Conservation (phyloP, 192 early-diverging fungal species). For the Linnemannia exigua region DNA sequence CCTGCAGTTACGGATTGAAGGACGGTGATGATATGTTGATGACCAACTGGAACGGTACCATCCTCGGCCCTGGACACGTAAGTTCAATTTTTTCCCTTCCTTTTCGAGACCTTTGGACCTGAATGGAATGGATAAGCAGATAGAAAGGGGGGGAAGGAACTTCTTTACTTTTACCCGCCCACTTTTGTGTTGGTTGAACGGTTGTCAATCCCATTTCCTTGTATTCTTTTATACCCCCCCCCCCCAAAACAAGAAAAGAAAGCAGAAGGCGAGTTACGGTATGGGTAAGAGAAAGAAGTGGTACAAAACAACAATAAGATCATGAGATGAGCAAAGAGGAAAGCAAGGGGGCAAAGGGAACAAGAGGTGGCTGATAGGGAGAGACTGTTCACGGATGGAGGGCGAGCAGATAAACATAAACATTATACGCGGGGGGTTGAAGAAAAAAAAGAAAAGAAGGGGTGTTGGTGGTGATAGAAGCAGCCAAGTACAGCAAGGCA, state of each 20-base stretch:
- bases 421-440: not conserved
- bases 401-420: not conserved
- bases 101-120: not conserved
- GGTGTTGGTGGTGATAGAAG: not conserved
- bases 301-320: not conserved
- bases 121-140: not conserved
- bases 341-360: not conserved
- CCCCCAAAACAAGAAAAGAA: not conserved
- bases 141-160: not conserved
- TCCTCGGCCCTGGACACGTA: conserved; percentile 89
- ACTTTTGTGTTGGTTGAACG: not conserved
- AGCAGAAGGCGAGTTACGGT: not conserved
- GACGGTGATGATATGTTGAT: conserved; percentile 86
- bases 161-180: conserved; percentile 1
- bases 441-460: not conserved
- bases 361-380: not conserved
- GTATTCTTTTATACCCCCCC: not conserved
- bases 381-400: not conserved
- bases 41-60: conserved; percentile 95
- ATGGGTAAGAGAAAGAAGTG: not conserved
- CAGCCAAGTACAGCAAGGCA: not conserved
- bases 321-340: not conserved
- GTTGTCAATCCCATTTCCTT: not conserved
- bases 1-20: conserved; percentile 92
- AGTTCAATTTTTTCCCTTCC: conserved; percentile 17